These are phyloP conservation scores for Termitomyces sp. DNA, from an alignment of 768 basidiomycete species.

Conservation along the genomic window DNA sequence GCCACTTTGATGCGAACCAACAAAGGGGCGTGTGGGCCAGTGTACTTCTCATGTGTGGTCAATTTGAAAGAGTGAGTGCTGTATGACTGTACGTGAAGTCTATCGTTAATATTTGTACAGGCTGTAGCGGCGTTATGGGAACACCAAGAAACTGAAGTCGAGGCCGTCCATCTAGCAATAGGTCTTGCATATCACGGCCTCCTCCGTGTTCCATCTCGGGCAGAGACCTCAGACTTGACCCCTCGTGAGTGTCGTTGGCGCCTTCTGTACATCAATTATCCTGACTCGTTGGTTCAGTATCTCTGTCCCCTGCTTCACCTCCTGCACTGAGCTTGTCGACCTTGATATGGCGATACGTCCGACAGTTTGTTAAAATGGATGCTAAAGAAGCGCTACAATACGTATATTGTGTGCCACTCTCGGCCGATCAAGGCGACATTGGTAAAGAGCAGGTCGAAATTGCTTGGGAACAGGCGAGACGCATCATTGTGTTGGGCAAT, in stretches of 20 bases:
- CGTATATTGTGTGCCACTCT: conserved; percentile 80
- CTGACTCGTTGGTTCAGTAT: conserved; percentile 38
- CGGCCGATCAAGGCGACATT: conserved; percentile 61
- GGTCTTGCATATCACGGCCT: conserved; percentile 92
- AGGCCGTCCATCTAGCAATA: conserved; percentile 92
- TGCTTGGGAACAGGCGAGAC: conserved; percentile 75
- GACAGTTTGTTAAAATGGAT: conserved; percentile 89
- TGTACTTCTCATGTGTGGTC: conserved; percentile 85
- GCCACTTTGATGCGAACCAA: conserved; percentile 72
- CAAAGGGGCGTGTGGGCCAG: conserved; percentile 72
- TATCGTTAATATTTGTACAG: conserved; percentile 29
- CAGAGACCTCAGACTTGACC: conserved; percentile 80
- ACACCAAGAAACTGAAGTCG: conserved; percentile 80
- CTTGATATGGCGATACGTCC: conserved; percentile 87
- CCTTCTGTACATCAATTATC: background rate
- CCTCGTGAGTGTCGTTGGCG: conserved; percentile 46
- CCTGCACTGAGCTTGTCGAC: conserved; percentile 80
- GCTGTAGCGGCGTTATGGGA: conserved; percentile 90
- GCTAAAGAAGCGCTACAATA: conserved; percentile 94
- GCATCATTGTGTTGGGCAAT: conserved; percentile 76
- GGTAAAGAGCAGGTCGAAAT: conserved; percentile 83
- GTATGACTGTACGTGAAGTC: background rate
- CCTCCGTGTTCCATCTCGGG: conserved; percentile 73
- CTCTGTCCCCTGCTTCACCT: conserved; percentile 58
- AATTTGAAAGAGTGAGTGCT: conserved; percentile 80